Percentiles rank a stretch among this genome's conserved stretches.
phyloP scores from a whole-genome alignment of 305 asterid species.

The Plantago rigida region DNA sequence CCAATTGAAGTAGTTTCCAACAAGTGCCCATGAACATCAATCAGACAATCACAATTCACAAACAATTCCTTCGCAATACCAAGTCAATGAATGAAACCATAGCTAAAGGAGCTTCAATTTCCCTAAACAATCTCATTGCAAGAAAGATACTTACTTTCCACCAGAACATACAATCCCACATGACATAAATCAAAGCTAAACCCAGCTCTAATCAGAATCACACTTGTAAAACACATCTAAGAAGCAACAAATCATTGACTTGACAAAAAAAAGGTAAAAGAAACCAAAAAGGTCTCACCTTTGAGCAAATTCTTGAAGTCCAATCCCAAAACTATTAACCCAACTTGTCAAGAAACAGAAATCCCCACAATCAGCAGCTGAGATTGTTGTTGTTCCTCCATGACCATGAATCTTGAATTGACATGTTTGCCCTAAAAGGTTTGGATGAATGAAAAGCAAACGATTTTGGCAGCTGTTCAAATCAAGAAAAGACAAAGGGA shows the following conservation, averaged over 20 bases:
- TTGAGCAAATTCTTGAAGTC: slow-evolving; percentile 2
- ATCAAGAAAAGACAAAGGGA: background rate
- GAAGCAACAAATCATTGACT: background rate
- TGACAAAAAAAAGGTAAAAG: background rate
- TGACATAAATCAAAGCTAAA: background rate
- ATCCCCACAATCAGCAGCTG: background rate
- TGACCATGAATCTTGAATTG: background rate
- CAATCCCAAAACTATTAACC: background rate
- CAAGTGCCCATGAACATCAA: slow-evolving; percentile 1
- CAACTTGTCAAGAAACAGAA: slow-evolving; percentile 5
- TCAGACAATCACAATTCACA: background rate
- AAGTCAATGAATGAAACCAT: slow-evolving; percentile 4
- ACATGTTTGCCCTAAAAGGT: background rate
- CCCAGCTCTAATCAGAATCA: background rate
- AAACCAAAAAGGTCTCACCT: background rate
- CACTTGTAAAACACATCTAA: background rate
- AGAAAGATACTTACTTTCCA: background rate
- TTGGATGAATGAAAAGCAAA: background rate
- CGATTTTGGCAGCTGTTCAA: slow-evolving; percentile 2
- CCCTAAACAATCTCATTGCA: background rate
- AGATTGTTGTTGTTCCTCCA: background rate
- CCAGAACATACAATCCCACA: background rate
- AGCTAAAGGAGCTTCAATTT: background rate
- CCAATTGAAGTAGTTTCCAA: background rate
- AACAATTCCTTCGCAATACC: background rate